Percentiles rank a stretch among this genome's conserved stretches.
phyloP scores from a whole-genome alignment of 2,329 filamentous ascomycete genomes.

The Meredithiella fracta region DNA sequence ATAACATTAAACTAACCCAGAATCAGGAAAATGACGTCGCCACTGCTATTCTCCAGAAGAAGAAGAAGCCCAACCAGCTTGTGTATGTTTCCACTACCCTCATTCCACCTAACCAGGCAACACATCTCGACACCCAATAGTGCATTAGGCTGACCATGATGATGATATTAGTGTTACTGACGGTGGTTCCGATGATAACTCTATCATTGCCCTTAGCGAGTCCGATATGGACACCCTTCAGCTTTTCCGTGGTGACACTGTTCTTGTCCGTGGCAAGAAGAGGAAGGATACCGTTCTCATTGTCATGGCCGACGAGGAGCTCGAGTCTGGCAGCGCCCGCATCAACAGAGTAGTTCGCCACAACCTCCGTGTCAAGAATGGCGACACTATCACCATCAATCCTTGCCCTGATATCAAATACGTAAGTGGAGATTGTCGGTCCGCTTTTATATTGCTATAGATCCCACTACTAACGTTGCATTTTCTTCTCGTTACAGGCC shows the following conservation, averaged over 20 bases:
- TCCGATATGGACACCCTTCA: slow-evolving; percentile 97
- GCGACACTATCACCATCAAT: slow-evolving; percentile 93
- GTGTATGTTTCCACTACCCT: slow-evolving; percentile 46
- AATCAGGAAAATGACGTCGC: slow-evolving; percentile 70
- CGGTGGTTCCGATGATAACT: slow-evolving; percentile 98
- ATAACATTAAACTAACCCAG: slow-evolving; percentile 20
- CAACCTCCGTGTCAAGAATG: slow-evolving; percentile 96
- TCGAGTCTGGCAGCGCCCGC: slow-evolving; percentile 90
- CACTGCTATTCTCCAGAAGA: slow-evolving; percentile 98
- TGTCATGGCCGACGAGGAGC: slow-evolving; percentile 90
- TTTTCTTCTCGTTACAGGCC: slow-evolving; percentile 40
- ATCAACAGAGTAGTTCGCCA: slow-evolving; percentile 98
- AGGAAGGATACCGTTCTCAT: slow-evolving; percentile 97
- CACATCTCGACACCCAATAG: background rate
- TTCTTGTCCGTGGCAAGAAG: slow-evolving; percentile 98
- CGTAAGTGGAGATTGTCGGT: slow-evolving; percentile 37
- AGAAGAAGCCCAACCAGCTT: slow-evolving; percentile 99
- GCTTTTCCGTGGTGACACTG: slow-evolving; percentile 96
- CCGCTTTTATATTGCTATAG: background rate
- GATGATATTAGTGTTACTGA: slow-evolving; percentile 66
- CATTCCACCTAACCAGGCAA: background rate
- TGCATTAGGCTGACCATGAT: background rate
- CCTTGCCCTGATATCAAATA: slow-evolving; percentile 99
- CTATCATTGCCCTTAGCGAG: slow-evolving; percentile 93
- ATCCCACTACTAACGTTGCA: background rate